A percentile compares a stretch with the other conserved stretches of the same genome.
phyloP scores from a whole-genome alignment of 495 filamentous ascomycete species.

The Melanomma pulvis-pyrius region DNA sequence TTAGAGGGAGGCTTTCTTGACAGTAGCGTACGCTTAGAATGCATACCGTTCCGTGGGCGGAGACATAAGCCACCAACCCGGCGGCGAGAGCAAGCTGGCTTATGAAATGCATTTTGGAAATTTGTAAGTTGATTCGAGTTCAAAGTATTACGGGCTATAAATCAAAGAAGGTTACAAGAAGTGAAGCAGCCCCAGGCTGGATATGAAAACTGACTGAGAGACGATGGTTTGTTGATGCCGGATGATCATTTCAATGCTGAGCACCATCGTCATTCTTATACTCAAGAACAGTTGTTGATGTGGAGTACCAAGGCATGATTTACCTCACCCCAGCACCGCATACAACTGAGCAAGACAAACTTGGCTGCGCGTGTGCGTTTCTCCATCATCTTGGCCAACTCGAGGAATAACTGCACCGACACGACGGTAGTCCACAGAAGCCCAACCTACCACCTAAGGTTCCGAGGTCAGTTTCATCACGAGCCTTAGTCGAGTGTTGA shows the following conservation, averaged over 20 bases:
- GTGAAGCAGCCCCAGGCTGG: slow-evolving; percentile 2
- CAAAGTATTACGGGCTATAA: background rate
- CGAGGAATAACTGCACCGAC: background rate
- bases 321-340: background rate
- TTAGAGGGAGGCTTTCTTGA: too few relatives aligned
- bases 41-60: slow-evolving; percentile 34
- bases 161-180: background rate
- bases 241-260: background rate
- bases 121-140: background rate
- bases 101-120: slow-evolving; percentile 11
- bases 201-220: slow-evolving; percentile 2
- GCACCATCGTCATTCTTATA: background rate
- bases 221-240: slow-evolving; percentile 1
- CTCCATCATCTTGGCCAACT: slow-evolving; percentile 1
- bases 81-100: slow-evolving; percentile 11
- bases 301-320: background rate
- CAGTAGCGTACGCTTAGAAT: too few relatives aligned
- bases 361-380: slow-evolving; percentile 2
- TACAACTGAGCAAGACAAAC: background rate
- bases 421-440: background rate
- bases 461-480: background rate
- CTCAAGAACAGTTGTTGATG: background rate
- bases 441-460: background rate
- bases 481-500: background rate
- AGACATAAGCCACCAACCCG: slow-evolving; percentile 8